Conservation (phyloP, 805 yeast genomes). For the Kodamaea restingae region DNA sequence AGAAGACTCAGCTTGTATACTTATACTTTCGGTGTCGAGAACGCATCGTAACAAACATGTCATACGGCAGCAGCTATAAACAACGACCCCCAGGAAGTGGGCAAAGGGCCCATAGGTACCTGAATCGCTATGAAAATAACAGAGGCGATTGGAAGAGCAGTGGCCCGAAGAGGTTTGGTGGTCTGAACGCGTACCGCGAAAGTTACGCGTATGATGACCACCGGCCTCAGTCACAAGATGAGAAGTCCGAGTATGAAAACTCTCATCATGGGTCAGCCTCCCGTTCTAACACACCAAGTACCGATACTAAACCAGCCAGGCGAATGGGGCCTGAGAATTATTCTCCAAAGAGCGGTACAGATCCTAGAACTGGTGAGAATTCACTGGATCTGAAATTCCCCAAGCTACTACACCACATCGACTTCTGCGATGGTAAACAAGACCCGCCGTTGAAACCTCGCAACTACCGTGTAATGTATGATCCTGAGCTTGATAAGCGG, state of each 20-base stretch:
- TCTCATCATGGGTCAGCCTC: background rate
- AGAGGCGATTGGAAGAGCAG: background rate
- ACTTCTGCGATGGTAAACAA: slow-evolving; percentile 9
- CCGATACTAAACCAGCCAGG: background rate
- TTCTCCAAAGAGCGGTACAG: slow-evolving; percentile 23
- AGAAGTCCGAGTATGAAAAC: background rate
- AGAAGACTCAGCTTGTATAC: too few relatives aligned
- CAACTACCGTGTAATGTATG: slow-evolving; percentile 46
- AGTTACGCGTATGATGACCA: background rate
- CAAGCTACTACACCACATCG: slow-evolving; percentile 28
- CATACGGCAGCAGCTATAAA: slow-evolving; percentile 1
- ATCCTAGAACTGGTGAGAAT: slow-evolving; percentile 31
- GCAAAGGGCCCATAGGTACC: background rate
- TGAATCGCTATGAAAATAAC: background rate
- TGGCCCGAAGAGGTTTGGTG: background rate
- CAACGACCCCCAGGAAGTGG: slow-evolving; percentile 2
- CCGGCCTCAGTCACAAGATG: background rate
- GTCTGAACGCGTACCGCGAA: background rate
- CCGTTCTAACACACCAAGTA: background rate
- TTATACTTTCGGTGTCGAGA: too few relatives aligned
- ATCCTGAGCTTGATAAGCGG: slow-evolving; percentile 39
- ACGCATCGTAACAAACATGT: too few relatives aligned
- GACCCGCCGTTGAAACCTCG: slow-evolving; percentile 14
- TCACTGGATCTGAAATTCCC: slow-evolving; percentile 26
- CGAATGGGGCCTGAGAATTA: background rate